These are phyloP conservation scores for Asterella californica DNA, from an alignment of 225 moss, liverwort and hornwort genomes.

Conservation along the genomic window DNA sequence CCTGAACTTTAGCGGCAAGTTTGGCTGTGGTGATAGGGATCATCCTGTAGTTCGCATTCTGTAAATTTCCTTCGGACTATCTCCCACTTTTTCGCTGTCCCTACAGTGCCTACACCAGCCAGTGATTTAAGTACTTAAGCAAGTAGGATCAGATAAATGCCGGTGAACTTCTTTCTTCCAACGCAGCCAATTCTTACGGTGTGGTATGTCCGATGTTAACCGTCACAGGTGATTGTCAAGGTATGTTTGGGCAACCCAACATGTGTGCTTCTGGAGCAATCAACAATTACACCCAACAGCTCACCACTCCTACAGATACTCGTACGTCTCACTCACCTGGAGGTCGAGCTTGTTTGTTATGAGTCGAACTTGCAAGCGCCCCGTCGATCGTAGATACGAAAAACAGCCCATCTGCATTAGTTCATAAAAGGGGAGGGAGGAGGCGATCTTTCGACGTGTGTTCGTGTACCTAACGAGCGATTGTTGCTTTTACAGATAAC, in stretches of 20 bases:
- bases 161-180: background rate
- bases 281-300: constrained; percentile 73
- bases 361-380: background rate
- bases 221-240: constrained; percentile 76
- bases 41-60: background rate
- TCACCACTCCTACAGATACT: constrained; percentile 28
- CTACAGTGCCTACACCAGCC: background rate
- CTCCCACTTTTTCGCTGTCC: background rate
- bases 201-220: background rate
- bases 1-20: too few relatives aligned
- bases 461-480: too few relatives aligned
- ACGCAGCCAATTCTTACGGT: background rate
- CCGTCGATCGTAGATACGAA: background rate
- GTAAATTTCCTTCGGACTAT: background rate
- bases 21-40: too few relatives aligned
- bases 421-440: too few relatives aligned
- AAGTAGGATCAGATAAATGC: background rate
- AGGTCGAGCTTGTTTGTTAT: background rate
- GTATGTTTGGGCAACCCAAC: constrained; percentile 54
- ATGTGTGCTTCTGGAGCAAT: constrained; percentile 73
- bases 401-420: too few relatives aligned
- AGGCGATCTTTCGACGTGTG: too few relatives aligned
- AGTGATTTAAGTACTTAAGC: background rate
- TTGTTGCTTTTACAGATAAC: constrained; percentile 51
- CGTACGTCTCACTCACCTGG: constrained; percentile 14